These are phyloP conservation scores for Oleoguttula mirabilis DNA, from an alignment of 495 filamentous ascomycete species.

Conservation along the genomic window DNA sequence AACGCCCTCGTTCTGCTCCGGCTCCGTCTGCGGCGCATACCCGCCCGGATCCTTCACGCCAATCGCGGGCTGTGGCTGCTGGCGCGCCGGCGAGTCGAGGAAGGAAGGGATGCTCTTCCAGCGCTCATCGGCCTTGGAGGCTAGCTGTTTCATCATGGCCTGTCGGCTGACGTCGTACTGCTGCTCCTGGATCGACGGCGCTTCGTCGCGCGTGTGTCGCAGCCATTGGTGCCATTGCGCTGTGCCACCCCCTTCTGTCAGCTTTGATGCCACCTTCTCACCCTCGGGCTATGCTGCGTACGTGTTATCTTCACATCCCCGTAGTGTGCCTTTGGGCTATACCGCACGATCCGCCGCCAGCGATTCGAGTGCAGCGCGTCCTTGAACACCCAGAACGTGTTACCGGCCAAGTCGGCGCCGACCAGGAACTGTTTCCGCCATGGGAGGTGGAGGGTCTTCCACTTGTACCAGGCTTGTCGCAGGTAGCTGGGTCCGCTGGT, in stretches of 20 bases:
- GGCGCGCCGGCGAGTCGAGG: slow-evolving; percentile 43
- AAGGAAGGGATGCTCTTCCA: slow-evolving; percentile 69
- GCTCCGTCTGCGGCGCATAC: slow-evolving; percentile 21
- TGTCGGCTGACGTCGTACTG: slow-evolving; percentile 54
- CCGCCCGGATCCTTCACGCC: slow-evolving; percentile 27
- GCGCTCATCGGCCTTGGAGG: slow-evolving; percentile 65
- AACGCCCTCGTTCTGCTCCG: slow-evolving; percentile 13
- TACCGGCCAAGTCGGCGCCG: slow-evolving; percentile 72
- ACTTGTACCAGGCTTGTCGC: slow-evolving; percentile 55
- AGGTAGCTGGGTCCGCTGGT: slow-evolving; percentile 4
- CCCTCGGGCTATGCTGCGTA: slow-evolving; percentile 19
- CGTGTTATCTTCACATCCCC: slow-evolving; percentile 53
- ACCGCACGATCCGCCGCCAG: slow-evolving; percentile 57
- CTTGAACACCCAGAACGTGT: slow-evolving; percentile 91
- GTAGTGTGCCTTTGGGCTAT: slow-evolving; percentile 42
- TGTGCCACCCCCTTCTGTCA: slow-evolving; percentile 11
- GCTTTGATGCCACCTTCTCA: neutral
- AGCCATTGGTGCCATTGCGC: slow-evolving; percentile 97
- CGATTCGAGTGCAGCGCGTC: slow-evolving; percentile 44
- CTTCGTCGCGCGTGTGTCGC: slow-evolving; percentile 57
- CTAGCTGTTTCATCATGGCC: slow-evolving; percentile 57
- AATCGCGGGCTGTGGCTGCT: slow-evolving; percentile 34
- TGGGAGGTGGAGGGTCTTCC: slow-evolving; percentile 72
- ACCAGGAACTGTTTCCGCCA: slow-evolving; percentile 58
- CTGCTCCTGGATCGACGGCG: slow-evolving; percentile 70